phyloP scores from a whole-genome alignment of 2,329 filamentous ascomycete genomes.

The Zymoseptoria ardabiliae region DNA sequence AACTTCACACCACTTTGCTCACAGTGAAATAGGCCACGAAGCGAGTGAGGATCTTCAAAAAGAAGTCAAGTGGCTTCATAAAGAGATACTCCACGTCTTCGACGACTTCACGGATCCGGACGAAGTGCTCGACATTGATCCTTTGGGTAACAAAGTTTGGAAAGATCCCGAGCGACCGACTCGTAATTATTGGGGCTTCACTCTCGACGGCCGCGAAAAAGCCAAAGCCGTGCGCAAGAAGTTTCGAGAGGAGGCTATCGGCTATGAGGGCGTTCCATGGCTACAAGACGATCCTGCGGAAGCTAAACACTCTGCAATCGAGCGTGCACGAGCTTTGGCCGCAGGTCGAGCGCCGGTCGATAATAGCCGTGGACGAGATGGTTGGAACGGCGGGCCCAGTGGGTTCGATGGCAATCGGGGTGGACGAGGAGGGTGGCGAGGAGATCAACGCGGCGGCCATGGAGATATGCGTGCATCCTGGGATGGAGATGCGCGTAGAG shows the following conservation, averaged over 20 bases:
- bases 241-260: conserved; percentile 11
- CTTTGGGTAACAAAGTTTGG: conserved; percentile 27
- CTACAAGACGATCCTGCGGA: conserved; percentile 5
- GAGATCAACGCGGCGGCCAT: not conserved
- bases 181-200: conserved; percentile 28
- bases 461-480: not conserved
- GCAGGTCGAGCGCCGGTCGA: not conserved
- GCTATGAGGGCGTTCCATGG: conserved; percentile 17
- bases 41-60: conserved; percentile 14
- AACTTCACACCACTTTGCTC: not conserved
- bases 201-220: conserved; percentile 18
- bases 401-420: not conserved
- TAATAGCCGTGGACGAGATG: conserved; percentile 1
- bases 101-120: conserved; percentile 23
- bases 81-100: conserved; percentile 20
- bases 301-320: conserved; percentile 14
- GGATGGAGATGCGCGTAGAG: not conserved
- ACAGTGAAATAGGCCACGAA: conserved; percentile 11
- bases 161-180: conserved; percentile 24
- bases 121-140: conserved; percentile 26
- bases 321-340: conserved; percentile 16
- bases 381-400: conserved; percentile 1
- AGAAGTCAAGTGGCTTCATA: conserved; percentile 19
- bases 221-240: conserved; percentile 15
- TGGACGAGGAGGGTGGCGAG: not conserved